These are phyloP conservation scores for Cryptococcus sp. DNA, from an alignment of 1,284 basidiomycete species.

Conservation along the genomic window DNA sequence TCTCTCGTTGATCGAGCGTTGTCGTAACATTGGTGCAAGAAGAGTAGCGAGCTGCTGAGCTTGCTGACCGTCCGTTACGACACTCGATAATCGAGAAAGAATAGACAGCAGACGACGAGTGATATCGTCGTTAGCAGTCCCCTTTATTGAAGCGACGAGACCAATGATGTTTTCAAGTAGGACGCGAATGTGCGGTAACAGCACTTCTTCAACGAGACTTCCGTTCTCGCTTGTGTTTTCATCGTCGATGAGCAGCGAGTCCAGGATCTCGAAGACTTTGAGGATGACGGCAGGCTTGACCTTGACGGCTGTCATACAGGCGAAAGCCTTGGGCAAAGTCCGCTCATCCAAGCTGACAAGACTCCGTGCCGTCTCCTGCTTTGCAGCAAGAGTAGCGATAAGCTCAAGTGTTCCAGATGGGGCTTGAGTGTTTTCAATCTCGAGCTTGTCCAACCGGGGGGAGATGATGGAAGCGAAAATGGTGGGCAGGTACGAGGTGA, in stretches of 20 bases:
- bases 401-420: constrained; percentile 88
- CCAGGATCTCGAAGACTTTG: constrained; percentile 83
- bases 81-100: constrained; percentile 75
- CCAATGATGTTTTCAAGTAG: constrained; percentile 73
- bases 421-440: constrained; percentile 86
- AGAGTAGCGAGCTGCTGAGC: constrained; percentile 73
- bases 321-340: constrained; percentile 75
- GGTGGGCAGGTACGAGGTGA: constrained; percentile 66
- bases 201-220: constrained; percentile 55
- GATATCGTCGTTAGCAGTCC: constrained; percentile 64
- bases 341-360: constrained; percentile 71
- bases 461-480: constrained; percentile 76
- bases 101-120: constrained; percentile 80
- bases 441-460: constrained; percentile 74
- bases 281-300: constrained; percentile 84
- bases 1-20: constrained; percentile 79
- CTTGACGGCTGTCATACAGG: constrained; percentile 75
- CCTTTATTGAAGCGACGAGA: constrained; percentile 64
- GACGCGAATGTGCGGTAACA: constrained; percentile 74
- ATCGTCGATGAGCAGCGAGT: constrained; percentile 64
- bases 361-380: constrained; percentile 62
- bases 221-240: constrained; percentile 39
- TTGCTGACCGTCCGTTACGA: constrained; percentile 70
- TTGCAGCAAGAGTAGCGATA: constrained; percentile 75
- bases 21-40: constrained; percentile 79